phyloP scores from a whole-genome alignment of 306 rosid species.

The Geum urbanum region DNA sequence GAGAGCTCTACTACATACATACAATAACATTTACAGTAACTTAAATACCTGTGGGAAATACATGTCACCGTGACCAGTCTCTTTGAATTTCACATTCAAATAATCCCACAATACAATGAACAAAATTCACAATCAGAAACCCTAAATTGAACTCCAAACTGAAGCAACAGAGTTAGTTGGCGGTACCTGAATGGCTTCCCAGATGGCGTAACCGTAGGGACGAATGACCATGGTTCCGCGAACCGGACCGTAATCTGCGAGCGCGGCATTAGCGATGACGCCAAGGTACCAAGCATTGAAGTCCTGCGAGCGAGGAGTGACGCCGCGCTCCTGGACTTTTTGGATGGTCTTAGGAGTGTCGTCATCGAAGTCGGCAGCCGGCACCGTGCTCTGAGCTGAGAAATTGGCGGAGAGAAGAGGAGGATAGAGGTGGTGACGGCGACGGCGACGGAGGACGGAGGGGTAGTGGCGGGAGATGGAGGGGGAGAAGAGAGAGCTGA shows the following conservation, averaged over 20 bases:
- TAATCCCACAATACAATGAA: conserved; percentile 49
- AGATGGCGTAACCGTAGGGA: conserved; percentile 91
- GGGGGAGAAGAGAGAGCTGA: conserved; percentile 58
- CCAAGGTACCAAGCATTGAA: conserved; percentile 95
- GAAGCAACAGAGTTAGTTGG: background rate
- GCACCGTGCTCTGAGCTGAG: conserved; percentile 49
- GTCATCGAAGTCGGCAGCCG: conserved; percentile 39
- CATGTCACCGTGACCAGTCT: conserved; percentile 94
- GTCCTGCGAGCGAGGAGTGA: conserved; percentile 86
- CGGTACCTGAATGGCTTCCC: conserved; percentile 91
- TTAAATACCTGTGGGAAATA: conserved; percentile 83
- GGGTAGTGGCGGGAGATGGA: conserved; percentile 36
- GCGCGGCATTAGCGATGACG: conserved; percentile 77
- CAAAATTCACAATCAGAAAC: background rate
- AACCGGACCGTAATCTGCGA: conserved; percentile 98
- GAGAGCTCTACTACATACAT: background rate
- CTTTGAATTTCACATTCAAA: conserved; percentile 87
- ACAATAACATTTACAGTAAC: too few relatives aligned
- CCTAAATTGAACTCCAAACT: background rate
- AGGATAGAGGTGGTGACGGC: conserved; percentile 24
- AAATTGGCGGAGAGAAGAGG: conserved; percentile 28
- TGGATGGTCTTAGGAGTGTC: conserved; percentile 49
- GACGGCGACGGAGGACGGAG: conserved; percentile 34
- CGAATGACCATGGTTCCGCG: conserved; percentile 99
- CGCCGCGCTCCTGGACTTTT: conserved; percentile 47